Percentiles rank a stretch among this genome's conserved stretches.
Conservation (phyloP, 2,329 filamentous ascomycete species). For the Chrysoporthe austroafricana region DNA sequence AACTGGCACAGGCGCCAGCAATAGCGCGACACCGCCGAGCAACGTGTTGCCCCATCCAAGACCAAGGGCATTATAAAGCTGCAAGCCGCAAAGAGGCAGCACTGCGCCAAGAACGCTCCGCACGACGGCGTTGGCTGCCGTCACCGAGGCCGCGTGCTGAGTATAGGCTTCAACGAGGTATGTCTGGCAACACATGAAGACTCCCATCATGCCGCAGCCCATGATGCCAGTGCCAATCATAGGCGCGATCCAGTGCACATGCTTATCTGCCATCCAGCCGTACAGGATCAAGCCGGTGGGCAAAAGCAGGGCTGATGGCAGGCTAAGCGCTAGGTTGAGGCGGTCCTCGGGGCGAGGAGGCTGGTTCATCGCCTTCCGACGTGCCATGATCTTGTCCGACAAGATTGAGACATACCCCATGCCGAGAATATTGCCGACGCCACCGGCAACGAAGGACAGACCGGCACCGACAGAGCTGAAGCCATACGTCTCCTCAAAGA, state of each 20-base stretch:
- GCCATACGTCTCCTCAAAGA: slow-evolving; percentile 37
- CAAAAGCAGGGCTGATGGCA: slow-evolving; percentile 42
- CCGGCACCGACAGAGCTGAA: slow-evolving; percentile 31
- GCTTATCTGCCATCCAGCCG: slow-evolving; percentile 44
- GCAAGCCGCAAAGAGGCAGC: slow-evolving; percentile 26
- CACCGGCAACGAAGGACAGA: slow-evolving; percentile 53
- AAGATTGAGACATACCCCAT: slow-evolving; percentile 29
- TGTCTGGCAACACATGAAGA: slow-evolving; percentile 31
- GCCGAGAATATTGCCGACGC: slow-evolving; percentile 45
- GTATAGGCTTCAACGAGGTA: slow-evolving; percentile 31
- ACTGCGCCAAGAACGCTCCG: slow-evolving; percentile 30
- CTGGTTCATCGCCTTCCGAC: slow-evolving; percentile 20
- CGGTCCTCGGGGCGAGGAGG: slow-evolving; percentile 49
- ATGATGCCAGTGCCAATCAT: slow-evolving; percentile 58
- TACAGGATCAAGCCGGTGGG: slow-evolving; percentile 49
- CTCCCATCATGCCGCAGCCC: slow-evolving; percentile 44
- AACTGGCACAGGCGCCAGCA: slow-evolving; percentile 32
- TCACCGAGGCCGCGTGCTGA: slow-evolving; percentile 31
- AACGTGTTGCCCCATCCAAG: slow-evolving; percentile 36
- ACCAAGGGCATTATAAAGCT: slow-evolving; percentile 32
- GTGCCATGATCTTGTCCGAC: slow-evolving; percentile 29
- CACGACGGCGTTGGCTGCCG: slow-evolving; percentile 33
- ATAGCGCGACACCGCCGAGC: slow-evolving; percentile 32
- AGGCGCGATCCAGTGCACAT: slow-evolving; percentile 51
- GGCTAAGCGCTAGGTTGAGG: slow-evolving; percentile 55